Conservation (phyloP, 352 stramenopile species). For the Pythium volutum region DNA sequence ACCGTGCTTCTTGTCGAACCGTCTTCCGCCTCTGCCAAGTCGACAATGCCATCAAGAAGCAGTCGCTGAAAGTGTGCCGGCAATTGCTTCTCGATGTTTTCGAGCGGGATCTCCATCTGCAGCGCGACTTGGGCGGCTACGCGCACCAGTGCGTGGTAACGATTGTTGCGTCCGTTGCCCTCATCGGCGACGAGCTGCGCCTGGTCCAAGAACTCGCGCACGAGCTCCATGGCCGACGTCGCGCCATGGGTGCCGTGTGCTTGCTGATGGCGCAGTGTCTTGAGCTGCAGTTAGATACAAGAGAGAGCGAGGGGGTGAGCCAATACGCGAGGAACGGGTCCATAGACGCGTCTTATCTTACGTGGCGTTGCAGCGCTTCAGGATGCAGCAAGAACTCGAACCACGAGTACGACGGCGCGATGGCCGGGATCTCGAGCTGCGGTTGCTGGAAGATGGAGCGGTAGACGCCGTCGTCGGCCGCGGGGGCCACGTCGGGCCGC, state of each 20-base stretch:
- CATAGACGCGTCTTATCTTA: constrained; percentile 25
- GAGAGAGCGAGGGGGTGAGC: not conserved
- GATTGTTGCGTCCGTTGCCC: constrained; percentile 69
- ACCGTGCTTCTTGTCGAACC: not conserved
- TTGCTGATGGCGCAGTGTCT: constrained; percentile 45
- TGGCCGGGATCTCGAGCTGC: constrained; percentile 63
- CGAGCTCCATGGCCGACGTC: constrained; percentile 71
- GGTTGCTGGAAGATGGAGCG: constrained; percentile 84
- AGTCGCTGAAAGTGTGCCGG: constrained; percentile 79
- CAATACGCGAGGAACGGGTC: not conserved
- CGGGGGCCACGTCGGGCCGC: constrained; percentile 33
- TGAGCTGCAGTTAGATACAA: constrained; percentile 34
- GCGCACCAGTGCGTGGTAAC: constrained; percentile 66
- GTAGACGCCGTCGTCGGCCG: constrained; percentile 72
- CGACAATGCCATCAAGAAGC: constrained; percentile 76
- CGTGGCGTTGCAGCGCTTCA: constrained; percentile 66
- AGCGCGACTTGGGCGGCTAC: constrained; percentile 73
- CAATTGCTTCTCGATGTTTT: constrained; percentile 51
- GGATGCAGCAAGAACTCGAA: constrained; percentile 86
- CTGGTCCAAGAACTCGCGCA: constrained; percentile 83
- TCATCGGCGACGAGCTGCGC: constrained; percentile 78
- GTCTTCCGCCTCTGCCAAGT: constrained; percentile 46
- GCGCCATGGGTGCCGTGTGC: constrained; percentile 42
- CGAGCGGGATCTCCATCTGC: constrained; percentile 64
- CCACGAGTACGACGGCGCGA: constrained; percentile 71